Conservation (phyloP, 1,284 basidiomycete species). For the Heterobasidion occidentale region DNA sequence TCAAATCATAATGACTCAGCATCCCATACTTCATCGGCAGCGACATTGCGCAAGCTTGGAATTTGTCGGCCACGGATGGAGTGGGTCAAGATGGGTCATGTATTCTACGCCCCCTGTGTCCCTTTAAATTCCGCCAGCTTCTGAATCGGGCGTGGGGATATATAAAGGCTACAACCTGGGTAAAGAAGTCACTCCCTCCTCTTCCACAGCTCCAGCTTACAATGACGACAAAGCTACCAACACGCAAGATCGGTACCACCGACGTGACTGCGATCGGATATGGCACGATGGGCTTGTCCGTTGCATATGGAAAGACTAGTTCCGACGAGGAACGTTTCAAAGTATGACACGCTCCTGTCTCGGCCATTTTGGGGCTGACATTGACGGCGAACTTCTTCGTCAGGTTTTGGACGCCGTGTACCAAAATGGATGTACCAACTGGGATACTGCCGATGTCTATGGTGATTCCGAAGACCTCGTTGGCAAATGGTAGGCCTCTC, state of each 20-base stretch:
- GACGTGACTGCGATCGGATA: constrained; percentile 25
- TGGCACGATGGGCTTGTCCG: constrained; percentile 27
- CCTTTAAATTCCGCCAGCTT: background rate
- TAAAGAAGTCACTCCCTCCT: background rate
- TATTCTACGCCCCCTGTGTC: background rate
- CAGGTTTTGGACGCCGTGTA: constrained; percentile 3
- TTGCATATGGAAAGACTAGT: constrained; percentile 21
- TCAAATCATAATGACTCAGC: too few relatives aligned
- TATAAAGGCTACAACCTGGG: background rate
- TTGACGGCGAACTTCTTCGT: background rate
- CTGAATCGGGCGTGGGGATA: background rate
- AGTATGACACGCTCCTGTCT: constrained; percentile 11
- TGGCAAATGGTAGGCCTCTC: constrained; percentile 5
- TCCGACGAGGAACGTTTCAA: constrained; percentile 31
- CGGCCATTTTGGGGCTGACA: background rate
- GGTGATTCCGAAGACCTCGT: constrained; percentile 6
- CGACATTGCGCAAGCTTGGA: too few relatives aligned
- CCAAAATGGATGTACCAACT: constrained; percentile 4
- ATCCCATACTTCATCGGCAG: too few relatives aligned
- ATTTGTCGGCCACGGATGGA: background rate
- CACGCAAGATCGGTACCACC: constrained; percentile 21
- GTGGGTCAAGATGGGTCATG: background rate
- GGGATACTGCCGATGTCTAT: constrained; percentile 8
- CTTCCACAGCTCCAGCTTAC: background rate
- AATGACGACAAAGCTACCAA: background rate